Conservation (phyloP, 176 grass and related monocot species). For the Cymbopogon citratus region DNA sequence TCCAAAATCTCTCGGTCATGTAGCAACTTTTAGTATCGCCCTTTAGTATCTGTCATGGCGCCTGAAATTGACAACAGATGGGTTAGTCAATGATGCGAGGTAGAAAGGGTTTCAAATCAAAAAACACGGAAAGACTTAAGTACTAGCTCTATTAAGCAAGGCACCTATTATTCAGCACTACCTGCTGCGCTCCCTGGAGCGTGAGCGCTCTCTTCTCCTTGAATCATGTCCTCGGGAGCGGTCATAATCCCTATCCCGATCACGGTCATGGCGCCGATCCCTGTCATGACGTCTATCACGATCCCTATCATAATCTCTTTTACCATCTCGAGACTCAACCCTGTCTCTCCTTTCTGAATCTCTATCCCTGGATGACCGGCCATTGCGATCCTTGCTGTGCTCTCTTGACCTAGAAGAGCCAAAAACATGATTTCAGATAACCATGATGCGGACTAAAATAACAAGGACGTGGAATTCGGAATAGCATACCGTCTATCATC, state of each 20-base stretch:
- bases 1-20: neutral
- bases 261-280: constrained; percentile 59
- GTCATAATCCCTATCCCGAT: constrained; percentile 59
- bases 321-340: constrained; percentile 49
- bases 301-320: constrained; percentile 60
- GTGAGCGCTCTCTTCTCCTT: constrained; percentile 79
- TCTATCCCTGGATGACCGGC: constrained; percentile 50
- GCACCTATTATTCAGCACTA: constrained; percentile 23
- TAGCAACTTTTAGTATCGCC: constrained; percentile 31
- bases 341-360: constrained; percentile 62
- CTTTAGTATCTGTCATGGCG: constrained; percentile 42
- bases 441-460: neutral
- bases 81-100: neutral
- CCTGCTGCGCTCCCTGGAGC: constrained; percentile 74
- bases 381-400: constrained; percentile 60
- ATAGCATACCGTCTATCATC: constrained; percentile 48
- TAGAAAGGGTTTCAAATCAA: neutral
- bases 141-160: neutral
- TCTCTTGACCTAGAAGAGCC: constrained; percentile 60
- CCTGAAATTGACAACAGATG: constrained; percentile 21
- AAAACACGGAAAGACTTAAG: neutral
- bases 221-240: constrained; percentile 56
- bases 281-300: constrained; percentile 66
- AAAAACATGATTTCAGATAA: constrained; percentile 3
- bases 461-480: neutral